phyloP scores from a whole-genome alignment of 1,284 basidiomycete genomes.

The Fomitopsis palustris region DNA sequence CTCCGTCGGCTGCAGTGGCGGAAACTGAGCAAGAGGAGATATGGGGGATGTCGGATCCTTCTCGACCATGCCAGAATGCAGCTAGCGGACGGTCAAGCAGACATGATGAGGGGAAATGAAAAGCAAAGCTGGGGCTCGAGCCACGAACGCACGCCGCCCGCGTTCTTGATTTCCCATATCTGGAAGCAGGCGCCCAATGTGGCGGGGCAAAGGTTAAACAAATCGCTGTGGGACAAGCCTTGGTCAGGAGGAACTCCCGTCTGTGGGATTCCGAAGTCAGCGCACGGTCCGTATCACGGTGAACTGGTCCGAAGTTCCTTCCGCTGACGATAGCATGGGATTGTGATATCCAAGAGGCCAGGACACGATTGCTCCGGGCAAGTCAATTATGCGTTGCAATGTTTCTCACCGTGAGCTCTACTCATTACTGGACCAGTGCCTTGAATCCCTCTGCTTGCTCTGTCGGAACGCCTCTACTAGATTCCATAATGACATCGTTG shows the following conservation, averaged over 20 bases:
- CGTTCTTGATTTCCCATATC: slow-evolving; percentile 8
- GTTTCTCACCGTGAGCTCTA: not conserved
- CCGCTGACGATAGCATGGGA: slow-evolving; percentile 7
- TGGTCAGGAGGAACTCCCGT: slow-evolving; percentile 3
- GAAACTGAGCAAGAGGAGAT: slow-evolving; percentile 51
- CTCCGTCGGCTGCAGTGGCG: slow-evolving; percentile 39
- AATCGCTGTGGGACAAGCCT: slow-evolving; percentile 1
- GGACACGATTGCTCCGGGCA: not conserved
- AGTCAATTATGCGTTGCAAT: not conserved
- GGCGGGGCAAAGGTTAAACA: slow-evolving; percentile 8
- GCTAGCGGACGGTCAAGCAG: slow-evolving; percentile 1
- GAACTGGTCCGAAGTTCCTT: not conserved
- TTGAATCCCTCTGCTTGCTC: not conserved
- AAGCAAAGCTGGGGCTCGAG: not conserved
- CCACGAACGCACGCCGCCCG: slow-evolving; percentile 5
- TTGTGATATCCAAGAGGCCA: not conserved
- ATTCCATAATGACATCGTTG: slow-evolving; percentile 19
- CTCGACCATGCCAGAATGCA: slow-evolving; percentile 8
- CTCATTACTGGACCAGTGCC: not conserved
- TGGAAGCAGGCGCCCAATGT: slow-evolving; percentile 1
- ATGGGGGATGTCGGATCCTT: slow-evolving; percentile 44
- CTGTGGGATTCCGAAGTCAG: slow-evolving; percentile 4
- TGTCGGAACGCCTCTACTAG: not conserved
- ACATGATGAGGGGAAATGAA: slow-evolving; percentile 3
- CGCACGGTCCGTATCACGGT: slow-evolving; percentile 6